Conservation (phyloP, 164 flowering plant genomes). For the Pachysandra terminalis region DNA sequence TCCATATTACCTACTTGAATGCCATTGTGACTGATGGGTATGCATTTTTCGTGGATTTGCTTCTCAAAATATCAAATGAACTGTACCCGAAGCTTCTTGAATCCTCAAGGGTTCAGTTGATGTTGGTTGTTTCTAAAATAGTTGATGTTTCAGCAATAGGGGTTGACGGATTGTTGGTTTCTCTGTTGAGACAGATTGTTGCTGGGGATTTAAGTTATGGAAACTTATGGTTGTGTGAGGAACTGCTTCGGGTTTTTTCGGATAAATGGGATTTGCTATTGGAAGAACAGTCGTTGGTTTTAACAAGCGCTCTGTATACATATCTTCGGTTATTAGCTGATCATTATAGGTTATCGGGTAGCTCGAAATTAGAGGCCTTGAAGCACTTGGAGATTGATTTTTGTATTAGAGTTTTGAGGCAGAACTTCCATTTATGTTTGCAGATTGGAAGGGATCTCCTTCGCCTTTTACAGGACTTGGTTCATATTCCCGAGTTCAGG, state of each 20-base stretch:
- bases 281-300: constrained; percentile 34
- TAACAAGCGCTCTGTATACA: constrained; percentile 51
- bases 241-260: constrained; percentile 42
- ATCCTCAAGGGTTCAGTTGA: constrained; percentile 40
- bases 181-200: constrained; percentile 64
- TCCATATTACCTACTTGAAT: constrained; percentile 64
- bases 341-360: constrained; percentile 44
- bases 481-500: constrained; percentile 64
- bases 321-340: constrained; percentile 67
- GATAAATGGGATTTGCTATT: constrained; percentile 53
- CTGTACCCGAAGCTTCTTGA: constrained; percentile 49
- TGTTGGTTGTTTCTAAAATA: constrained; percentile 54
- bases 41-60: constrained; percentile 35
- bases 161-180: constrained; percentile 51
- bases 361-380: constrained; percentile 35
- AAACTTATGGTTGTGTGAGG: constrained; percentile 71
- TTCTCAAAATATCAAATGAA: constrained; percentile 39
- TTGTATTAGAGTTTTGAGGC: constrained; percentile 67
- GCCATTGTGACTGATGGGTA: constrained; percentile 80
- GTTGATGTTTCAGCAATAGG: constrained; percentile 51
- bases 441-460: constrained; percentile 80
- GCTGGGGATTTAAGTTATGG: constrained; percentile 75
- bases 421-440: constrained; percentile 57
- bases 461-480: constrained; percentile 65
- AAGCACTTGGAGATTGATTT: constrained; percentile 65